Evolutionary conservation across 768 basidiomycete species (phyloP).

Genomic region (Auriscalpium microsporum): DNA sequence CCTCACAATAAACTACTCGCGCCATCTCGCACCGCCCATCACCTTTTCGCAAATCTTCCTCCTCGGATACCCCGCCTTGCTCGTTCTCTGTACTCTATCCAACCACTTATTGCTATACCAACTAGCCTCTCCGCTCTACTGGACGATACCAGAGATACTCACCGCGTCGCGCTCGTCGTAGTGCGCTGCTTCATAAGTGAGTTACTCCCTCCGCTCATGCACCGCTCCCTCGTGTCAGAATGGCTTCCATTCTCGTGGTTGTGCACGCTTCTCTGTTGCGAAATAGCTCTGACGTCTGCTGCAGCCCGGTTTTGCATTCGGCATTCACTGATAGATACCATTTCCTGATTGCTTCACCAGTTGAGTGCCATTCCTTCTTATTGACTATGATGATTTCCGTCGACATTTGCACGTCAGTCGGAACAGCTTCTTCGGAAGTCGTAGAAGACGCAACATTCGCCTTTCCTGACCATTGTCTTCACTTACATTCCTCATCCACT

Average conservation of each 20-base stretch:
- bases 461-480: neutral
- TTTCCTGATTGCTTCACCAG: neutral
- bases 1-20: neutral
- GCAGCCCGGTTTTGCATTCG: neutral
- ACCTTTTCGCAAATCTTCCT: neutral
- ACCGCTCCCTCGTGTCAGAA: neutral
- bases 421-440: slow-evolving; percentile 19
- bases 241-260: neutral
- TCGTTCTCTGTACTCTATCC: neutral
- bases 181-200: neutral
- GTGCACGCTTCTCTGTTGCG: neutral
- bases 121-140: neutral
- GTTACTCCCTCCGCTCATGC: neutral
- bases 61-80: neutral
- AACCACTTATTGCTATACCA: neutral
- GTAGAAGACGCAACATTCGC: slow-evolving; percentile 8
- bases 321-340: neutral
- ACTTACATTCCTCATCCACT: neutral
- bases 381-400: neutral
- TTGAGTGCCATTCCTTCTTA: too few species aligned
- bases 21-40: neutral
- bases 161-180: neutral
- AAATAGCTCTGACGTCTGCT: neutral
- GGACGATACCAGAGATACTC: neutral
- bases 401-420: slow-evolving; percentile 40